A percentile compares a stretch with the other conserved stretches of the same genome.
Evolutionary conservation across 1,284 basidiomycete genomes (phyloP).

Genomic region (Cystobasidiaceae sp.): DNA sequence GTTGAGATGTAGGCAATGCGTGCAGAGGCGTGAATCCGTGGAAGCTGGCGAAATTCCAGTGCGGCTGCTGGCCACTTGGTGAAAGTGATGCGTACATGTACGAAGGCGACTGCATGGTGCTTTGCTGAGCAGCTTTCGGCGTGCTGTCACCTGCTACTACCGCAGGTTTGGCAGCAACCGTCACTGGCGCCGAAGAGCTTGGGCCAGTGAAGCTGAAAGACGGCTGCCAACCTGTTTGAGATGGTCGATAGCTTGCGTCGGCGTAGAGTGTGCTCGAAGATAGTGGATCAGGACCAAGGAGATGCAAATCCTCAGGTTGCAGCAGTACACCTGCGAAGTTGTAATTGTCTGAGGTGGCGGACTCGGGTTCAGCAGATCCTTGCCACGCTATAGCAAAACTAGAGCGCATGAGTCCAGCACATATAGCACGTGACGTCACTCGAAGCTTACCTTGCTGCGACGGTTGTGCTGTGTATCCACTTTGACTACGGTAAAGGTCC

Average conservation of each 20-base stretch:
- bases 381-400: background rate
- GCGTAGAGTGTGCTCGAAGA: background rate
- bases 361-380: background rate
- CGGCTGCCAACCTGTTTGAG: constrained; percentile 13
- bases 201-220: constrained; percentile 3
- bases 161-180: background rate
- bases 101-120: background rate
- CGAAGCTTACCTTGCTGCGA: too few species aligned
- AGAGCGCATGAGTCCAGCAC: too few species aligned
- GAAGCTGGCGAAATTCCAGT: constrained; percentile 25
- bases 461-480: background rate
- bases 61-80: background rate
- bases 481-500: too few species aligned
- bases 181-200: background rate
- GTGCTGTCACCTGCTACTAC: background rate
- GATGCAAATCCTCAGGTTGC: constrained; percentile 20
- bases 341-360: constrained; percentile 13
- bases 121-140: background rate
- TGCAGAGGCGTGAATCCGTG: constrained; percentile 24
- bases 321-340: constrained; percentile 27
- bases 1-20: background rate
- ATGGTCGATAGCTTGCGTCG: background rate
- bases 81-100: background rate
- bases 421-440: too few species aligned
- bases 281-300: constrained; percentile 25